Conservation (phyloP, 2,329 filamentous ascomycete genomes). For the Thielaviopsis musarum region DNA sequence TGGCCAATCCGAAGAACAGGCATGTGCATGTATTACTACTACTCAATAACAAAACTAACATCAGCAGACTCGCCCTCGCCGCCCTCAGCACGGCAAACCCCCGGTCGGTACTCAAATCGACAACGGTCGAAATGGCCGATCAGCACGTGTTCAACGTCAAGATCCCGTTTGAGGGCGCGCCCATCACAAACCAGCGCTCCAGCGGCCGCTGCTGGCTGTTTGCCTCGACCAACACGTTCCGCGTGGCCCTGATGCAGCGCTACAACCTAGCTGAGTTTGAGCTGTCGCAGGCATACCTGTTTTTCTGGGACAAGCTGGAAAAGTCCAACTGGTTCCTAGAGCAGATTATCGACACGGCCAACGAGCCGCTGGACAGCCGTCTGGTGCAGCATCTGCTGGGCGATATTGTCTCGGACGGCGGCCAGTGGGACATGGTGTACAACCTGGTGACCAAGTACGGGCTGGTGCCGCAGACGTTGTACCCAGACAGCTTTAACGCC, state of each 20-base stretch:
- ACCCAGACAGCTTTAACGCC: conserved; percentile 70
- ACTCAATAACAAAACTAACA: not conserved
- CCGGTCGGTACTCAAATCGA: conserved; percentile 46
- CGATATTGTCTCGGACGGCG: conserved; percentile 60
- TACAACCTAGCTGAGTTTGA: conserved; percentile 66
- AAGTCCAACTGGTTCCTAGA: conserved; percentile 84
- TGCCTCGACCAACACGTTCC: conserved; percentile 79
- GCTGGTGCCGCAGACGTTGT: conserved; percentile 65
- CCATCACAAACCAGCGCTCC: conserved; percentile 69
- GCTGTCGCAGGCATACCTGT: conserved; percentile 74
- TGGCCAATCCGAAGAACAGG: conserved; percentile 51
- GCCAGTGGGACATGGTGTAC: conserved; percentile 84
- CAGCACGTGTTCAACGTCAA: conserved; percentile 70
- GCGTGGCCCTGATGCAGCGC: conserved; percentile 72
- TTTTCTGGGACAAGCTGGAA: conserved; percentile 90
- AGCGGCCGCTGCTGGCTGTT: conserved; percentile 87
- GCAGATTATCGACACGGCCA: conserved; percentile 58
- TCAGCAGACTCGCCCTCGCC: conserved; percentile 52
- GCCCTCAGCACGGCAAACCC: conserved; percentile 54
- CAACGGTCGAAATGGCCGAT: conserved; percentile 45
- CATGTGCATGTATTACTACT: conserved; percentile 16
- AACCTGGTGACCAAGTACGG: conserved; percentile 80
- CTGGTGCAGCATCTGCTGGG: conserved; percentile 53
- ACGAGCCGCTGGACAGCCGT: conserved; percentile 53
- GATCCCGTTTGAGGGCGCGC: conserved; percentile 65